Evolutionary conservation across 768 basidiomycete species (phyloP), one percentile per base, ranked within the genome.

Genomic region (Suillus bovinus): DNA sequence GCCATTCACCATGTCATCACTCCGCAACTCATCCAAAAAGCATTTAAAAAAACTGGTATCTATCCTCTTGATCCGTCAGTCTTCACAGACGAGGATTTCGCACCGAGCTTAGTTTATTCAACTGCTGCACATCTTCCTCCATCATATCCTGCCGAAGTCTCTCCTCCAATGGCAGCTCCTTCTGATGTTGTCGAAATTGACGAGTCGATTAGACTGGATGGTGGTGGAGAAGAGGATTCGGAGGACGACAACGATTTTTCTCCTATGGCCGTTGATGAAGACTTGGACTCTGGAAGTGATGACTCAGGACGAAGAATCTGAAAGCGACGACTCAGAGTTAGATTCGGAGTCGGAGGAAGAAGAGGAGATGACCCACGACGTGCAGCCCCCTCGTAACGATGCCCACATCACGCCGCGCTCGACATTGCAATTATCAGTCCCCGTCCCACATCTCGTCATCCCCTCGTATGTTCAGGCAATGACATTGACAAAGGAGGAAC

Each of bases 41-140:
- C 75, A 0, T 79, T 78, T 63, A 31, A 46, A 14, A 71, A 64
- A 14, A 77, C 72, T 1, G 71, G 74, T 1, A 64, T 78, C 27
- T 54, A 71, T 54, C 74, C 75, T 3, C 77, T 72, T 62, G 63
- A 72, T 56, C 70, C 17, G 5, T 64, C 81, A 4, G 61, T 82
- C n/a, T 34, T 60, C 10, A 11, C 49, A n/a, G 42, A 44, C 42
- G n/a, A 44, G 20, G 42, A 44, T n/a, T 44, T 44, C 4, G 20
- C 42, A 53, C 52, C 52, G 29, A 53, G 52, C 52, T 29, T 53
- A 11, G 24, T 53, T 17, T 29, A 29, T 34, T 24, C 9, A 29
- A 29, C 52, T 29, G 14, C 24, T 24, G 22, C 52, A 29, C 24
- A 53, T 53, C 52, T 53, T 34, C 24, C 52, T 0, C 0, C 52